Conservation (phyloP, 2,329 filamentous ascomycete genomes). For the Volutella citrinella region DNA sequence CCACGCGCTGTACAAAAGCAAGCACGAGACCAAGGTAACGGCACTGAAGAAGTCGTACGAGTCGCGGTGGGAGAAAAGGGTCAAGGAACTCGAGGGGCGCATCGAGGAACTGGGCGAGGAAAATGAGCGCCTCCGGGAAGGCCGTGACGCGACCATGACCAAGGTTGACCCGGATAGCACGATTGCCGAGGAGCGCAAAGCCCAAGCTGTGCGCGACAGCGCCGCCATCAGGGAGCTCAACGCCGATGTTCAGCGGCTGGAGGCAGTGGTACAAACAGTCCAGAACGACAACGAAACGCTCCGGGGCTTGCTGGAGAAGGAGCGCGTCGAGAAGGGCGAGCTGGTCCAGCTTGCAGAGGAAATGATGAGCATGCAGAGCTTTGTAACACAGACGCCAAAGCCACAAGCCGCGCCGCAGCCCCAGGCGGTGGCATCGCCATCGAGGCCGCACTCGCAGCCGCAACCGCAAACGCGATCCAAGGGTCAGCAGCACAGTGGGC, state of each 20-base stretch:
- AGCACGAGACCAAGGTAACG: slow-evolving; percentile 94
- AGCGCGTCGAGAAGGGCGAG: slow-evolving; percentile 81
- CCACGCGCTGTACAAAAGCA: slow-evolving; percentile 90
- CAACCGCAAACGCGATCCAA: slow-evolving; percentile 21
- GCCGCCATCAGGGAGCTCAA: slow-evolving; percentile 67
- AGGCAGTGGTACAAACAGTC: slow-evolving; percentile 67
- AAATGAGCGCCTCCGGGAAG: slow-evolving; percentile 69
- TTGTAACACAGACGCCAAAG: slow-evolving; percentile 30
- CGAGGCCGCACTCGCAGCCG: slow-evolving; percentile 15
- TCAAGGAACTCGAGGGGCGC: slow-evolving; percentile 71
- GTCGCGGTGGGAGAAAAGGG: slow-evolving; percentile 82
- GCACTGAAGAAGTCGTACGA: slow-evolving; percentile 86
- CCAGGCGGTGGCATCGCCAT: too few species aligned
- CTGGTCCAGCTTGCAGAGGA: slow-evolving; percentile 79
- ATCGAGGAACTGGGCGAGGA: slow-evolving; percentile 69
- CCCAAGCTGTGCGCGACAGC: slow-evolving; percentile 61
- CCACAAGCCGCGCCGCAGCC: slow-evolving; percentile 19
- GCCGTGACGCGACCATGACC: slow-evolving; percentile 64
- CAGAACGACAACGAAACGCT: slow-evolving; percentile 67
- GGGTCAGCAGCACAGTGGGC: slow-evolving; percentile 18
- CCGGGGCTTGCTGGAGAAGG: slow-evolving; percentile 63
- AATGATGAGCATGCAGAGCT: slow-evolving; percentile 69
- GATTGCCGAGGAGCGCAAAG: slow-evolving; percentile 48
- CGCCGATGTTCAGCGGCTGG: slow-evolving; percentile 72
- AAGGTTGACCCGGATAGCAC: slow-evolving; percentile 49